Percentiles rank a stretch among this genome's conserved stretches.
Conservation (phyloP, 2,329 filamentous ascomycete species). For the Diaporthe capsici region DNA sequence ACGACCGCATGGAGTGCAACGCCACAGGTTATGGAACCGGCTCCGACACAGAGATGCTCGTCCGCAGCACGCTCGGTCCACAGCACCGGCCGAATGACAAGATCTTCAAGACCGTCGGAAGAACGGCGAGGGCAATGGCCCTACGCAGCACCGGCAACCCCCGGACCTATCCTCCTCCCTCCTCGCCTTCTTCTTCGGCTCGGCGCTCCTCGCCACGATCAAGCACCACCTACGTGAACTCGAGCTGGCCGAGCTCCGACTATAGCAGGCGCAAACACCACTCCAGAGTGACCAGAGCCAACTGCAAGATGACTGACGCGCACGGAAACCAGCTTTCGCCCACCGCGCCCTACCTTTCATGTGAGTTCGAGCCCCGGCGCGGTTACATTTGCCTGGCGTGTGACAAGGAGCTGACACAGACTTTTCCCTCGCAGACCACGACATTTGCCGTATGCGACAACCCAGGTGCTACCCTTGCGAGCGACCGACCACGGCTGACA, state of each 20-base stretch:
- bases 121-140: not conserved
- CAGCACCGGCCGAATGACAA: slow-evolving; percentile 13
- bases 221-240: not conserved
- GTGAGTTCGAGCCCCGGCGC: slow-evolving; percentile 52
- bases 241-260: slow-evolving; percentile 31
- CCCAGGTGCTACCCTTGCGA: slow-evolving; percentile 4
- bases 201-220: not conserved
- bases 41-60: not conserved
- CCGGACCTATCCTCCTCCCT: not conserved
- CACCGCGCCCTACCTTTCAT: slow-evolving; percentile 60
- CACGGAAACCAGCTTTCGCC: slow-evolving; percentile 51
- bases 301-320: slow-evolving; percentile 42
- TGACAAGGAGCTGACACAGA: slow-evolving; percentile 33
- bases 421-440: slow-evolving; percentile 43
- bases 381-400: not conserved
- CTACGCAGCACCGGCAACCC: slow-evolving; percentile 13
- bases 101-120: slow-evolving; percentile 7
- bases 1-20: slow-evolving; percentile 9
- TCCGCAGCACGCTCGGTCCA: slow-evolving; percentile 31
- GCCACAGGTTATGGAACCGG: not conserved
- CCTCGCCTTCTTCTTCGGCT: slow-evolving; percentile 19
- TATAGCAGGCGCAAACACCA: slow-evolving; percentile 28
- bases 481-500: slow-evolving; percentile 30
- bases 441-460: slow-evolving; percentile 44
- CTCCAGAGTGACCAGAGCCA: slow-evolving; percentile 35